Percentiles rank a stretch among this genome's conserved stretches.
phyloP scores from a whole-genome alignment of 495 filamentous ascomycete genomes.

The Geoglossum glabrum region DNA sequence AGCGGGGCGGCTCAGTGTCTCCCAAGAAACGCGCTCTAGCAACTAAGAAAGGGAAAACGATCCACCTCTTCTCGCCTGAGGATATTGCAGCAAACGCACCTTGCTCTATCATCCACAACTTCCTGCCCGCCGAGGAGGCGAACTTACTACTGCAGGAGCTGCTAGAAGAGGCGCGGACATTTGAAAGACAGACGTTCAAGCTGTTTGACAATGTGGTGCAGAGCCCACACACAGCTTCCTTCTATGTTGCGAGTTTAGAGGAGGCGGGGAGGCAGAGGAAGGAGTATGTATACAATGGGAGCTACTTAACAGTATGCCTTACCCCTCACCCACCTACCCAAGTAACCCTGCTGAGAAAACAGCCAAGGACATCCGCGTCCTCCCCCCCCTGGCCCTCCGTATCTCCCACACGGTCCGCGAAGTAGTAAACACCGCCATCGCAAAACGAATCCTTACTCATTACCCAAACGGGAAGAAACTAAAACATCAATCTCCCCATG shows the following conservation, averaged over 20 bases:
- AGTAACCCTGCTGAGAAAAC: not conserved
- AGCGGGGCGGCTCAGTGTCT: conserved; percentile 12
- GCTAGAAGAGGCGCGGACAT: conserved; percentile 54
- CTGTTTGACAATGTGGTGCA: conserved; percentile 70
- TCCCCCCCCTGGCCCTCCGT: conserved; percentile 47
- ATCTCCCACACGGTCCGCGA: conserved; percentile 45
- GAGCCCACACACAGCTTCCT: conserved; percentile 57
- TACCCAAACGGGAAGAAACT: conserved; percentile 52
- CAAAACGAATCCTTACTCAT: conserved; percentile 36
- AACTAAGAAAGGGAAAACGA: conserved; percentile 58
- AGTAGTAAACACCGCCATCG: conserved; percentile 55
- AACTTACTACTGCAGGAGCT: conserved; percentile 55
- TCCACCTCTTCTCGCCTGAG: conserved; percentile 60
- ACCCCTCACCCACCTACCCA: not conserved
- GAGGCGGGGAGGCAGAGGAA: conserved; percentile 42
- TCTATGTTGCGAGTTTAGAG: conserved; percentile 55
- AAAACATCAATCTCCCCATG: conserved; percentile 46
- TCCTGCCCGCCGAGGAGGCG: conserved; percentile 51
- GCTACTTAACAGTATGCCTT: conserved; percentile 31
- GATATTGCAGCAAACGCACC: conserved; percentile 67
- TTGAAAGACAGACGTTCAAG: conserved; percentile 52
- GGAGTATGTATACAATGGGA: conserved; percentile 73
- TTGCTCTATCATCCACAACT: conserved; percentile 81
- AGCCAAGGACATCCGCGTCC: conserved; percentile 46
- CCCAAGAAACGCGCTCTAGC: conserved; percentile 29